These are phyloP conservation scores for Aspergillus puulaauensis DNA, from an alignment of 2,329 filamentous ascomycete genomes.

Conservation along the genomic window DNA sequence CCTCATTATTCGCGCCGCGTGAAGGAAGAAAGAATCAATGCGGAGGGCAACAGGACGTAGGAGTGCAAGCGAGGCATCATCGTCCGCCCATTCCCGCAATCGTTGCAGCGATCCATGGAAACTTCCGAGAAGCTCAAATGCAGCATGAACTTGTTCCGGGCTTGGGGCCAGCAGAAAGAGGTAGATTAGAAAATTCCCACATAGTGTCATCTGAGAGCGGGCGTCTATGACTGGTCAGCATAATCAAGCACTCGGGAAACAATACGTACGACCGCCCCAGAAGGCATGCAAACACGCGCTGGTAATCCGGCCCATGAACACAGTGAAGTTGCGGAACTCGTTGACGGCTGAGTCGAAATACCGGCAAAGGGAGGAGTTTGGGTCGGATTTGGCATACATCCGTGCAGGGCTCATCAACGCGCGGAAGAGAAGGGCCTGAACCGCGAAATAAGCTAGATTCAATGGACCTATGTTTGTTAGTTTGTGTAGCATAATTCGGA, in stretches of 20 bases:
- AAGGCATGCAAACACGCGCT: slow-evolving; percentile 40
- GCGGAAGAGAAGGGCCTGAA: slow-evolving; percentile 44
- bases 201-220: slow-evolving; percentile 49
- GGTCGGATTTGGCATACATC: slow-evolving; percentile 42
- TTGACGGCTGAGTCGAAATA: slow-evolving; percentile 20
- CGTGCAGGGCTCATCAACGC: slow-evolving; percentile 50
- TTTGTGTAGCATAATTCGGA: no score
- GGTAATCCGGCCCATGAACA: slow-evolving; percentile 38
- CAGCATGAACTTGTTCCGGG: slow-evolving; percentile 21
- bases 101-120: slow-evolving; percentile 25
- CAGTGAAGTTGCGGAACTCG: slow-evolving; percentile 26
- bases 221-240: slow-evolving; percentile 22
- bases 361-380: slow-evolving; percentile 27
- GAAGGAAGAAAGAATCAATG: slow-evolving; percentile 27
- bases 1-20: slow-evolving; percentile 5
- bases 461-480: slow-evolving; percentile 30
- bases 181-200: slow-evolving; percentile 51
- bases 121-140: slow-evolving; percentile 22
- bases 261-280: slow-evolving; percentile 46
- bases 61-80: slow-evolving; percentile 19
- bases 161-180: slow-evolving; percentile 47
- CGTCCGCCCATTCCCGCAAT: slow-evolving; percentile 16
- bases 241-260: neutral
- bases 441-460: slow-evolving; percentile 45
- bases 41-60: slow-evolving; percentile 23